These are phyloP conservation scores for Alternaria postmessia DNA, from an alignment of 2,329 filamentous ascomycete species.

Conservation along the genomic window DNA sequence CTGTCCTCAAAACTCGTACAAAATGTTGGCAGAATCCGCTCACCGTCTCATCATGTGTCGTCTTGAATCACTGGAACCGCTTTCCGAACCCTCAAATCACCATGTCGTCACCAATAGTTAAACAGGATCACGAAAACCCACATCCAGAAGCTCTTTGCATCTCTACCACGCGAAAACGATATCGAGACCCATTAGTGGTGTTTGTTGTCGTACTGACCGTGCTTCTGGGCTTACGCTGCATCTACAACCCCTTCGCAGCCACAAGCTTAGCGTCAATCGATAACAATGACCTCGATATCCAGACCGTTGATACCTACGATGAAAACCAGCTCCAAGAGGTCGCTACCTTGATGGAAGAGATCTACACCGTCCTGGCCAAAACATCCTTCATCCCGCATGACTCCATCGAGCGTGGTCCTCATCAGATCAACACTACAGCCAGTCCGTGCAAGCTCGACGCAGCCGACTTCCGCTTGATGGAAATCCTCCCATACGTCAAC, in stretches of 20 bases:
- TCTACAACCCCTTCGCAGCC: conserved; percentile 9
- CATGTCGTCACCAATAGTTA: neutral
- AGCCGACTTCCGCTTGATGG: conserved; percentile 21
- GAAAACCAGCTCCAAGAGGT: conserved; percentile 16
- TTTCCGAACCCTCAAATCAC: neutral
- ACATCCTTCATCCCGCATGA: conserved; percentile 21
- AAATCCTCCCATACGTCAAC: conserved; percentile 27
- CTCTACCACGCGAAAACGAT: conserved; percentile 10
- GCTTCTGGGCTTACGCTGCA: conserved; percentile 6
- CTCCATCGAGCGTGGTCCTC: conserved; percentile 21
- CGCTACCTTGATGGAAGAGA: conserved; percentile 20
- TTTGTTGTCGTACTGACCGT: conserved; percentile 14
- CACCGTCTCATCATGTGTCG: neutral
- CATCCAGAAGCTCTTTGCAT: neutral
- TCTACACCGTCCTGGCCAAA: conserved; percentile 20
- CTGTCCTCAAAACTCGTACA: neutral
- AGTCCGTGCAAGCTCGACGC: conserved; percentile 16
- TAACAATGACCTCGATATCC: neutral
- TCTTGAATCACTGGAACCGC: neutral
- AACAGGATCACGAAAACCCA: neutral
- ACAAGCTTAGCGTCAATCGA: neutral
- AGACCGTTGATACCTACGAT: conserved; percentile 9
- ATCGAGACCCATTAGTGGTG: conserved; percentile 17
- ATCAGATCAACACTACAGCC: conserved; percentile 21
- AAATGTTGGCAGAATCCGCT: neutral